Evolutionary conservation across 805 yeast species (phyloP).

Genomic region (Zygosaccharomyces gambellarensis): DNA sequence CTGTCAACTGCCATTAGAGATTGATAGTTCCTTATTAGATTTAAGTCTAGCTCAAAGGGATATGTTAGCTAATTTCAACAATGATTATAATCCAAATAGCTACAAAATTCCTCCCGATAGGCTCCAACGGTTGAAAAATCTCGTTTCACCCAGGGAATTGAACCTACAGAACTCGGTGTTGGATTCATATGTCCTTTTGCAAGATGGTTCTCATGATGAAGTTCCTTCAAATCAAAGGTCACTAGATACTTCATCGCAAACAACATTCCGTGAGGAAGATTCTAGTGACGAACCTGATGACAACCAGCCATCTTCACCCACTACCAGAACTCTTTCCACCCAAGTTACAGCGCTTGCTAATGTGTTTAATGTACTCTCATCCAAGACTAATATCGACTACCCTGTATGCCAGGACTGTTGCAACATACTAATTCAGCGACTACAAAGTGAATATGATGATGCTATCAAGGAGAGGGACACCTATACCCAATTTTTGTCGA

Average conservation of each 20-base stretch:
- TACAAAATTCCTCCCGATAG: conserved; percentile 24
- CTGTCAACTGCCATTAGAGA: conserved; percentile 41
- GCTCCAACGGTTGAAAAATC: conserved; percentile 16
- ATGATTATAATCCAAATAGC: conserved; percentile 6
- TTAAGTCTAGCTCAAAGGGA: conserved; percentile 43
- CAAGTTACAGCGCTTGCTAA: conserved; percentile 52
- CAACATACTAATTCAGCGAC: conserved; percentile 53
- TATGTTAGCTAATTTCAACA: conserved; percentile 33
- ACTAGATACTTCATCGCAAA: conserved; percentile 9
- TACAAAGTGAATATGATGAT: conserved; percentile 66
- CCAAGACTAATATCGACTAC: conserved; percentile 69
- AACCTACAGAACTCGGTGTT: conserved; percentile 31
- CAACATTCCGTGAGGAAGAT: conserved; percentile 14
- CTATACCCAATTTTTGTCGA: conserved; percentile 67
- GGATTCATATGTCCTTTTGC: conserved; percentile 29
- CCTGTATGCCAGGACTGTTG: conserved; percentile 92
- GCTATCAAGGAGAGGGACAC: conserved; percentile 72
- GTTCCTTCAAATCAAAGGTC: conserved; percentile 6
- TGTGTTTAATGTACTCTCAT: conserved; percentile 67
- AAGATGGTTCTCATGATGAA: conserved; percentile 12
- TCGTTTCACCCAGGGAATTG: conserved; percentile 21
- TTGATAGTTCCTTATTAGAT: conserved; percentile 42
- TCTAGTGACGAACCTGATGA: conserved; percentile 20
- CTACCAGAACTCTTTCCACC: conserved; percentile 40
- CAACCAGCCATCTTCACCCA: conserved; percentile 9